Evolutionary conservation across 1,284 basidiomycete genomes (phyloP).

Genomic region (Lignosus rhinocerotis): DNA sequence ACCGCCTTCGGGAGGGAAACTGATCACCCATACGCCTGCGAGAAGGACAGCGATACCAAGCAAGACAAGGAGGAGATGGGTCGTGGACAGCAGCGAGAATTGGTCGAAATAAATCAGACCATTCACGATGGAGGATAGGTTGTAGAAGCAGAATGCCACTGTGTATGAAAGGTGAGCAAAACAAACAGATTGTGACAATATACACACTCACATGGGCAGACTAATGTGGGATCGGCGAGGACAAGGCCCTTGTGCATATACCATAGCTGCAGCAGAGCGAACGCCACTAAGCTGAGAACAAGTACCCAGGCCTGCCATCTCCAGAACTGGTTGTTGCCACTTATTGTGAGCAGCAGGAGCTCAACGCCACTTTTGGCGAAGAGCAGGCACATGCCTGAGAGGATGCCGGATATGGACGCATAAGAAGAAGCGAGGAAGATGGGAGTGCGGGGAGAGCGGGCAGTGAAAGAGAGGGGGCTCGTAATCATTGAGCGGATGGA

Average conservation of each 20-base stretch:
- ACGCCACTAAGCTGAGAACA: conserved; percentile 66
- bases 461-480: conserved; percentile 24
- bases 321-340: conserved; percentile 86
- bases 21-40: conserved; percentile 89
- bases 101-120: conserved; percentile 93
- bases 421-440: conserved; percentile 84
- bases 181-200: not conserved
- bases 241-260: conserved; percentile 91
- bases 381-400: conserved; percentile 91
- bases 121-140: conserved; percentile 86
- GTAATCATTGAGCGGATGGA: conserved; percentile 30
- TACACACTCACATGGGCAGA: conserved; percentile 77
- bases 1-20: conserved; percentile 59
- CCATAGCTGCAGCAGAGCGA: conserved; percentile 83
- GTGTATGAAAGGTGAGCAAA: conserved; percentile 8
- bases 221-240: conserved; percentile 84
- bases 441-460: conserved; percentile 49
- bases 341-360: conserved; percentile 79
- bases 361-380: conserved; percentile 96
- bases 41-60: conserved; percentile 83
- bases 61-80: conserved; percentile 74
- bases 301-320: conserved; percentile 83
- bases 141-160: conserved; percentile 97
- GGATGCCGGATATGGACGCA: conserved; percentile 87
- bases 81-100: conserved; percentile 68